Evolutionary conservation across 352 stramenopile species (phyloP), one percentile per base, ranked within the genome.

Genomic region (Phytophthora sp.): DNA sequence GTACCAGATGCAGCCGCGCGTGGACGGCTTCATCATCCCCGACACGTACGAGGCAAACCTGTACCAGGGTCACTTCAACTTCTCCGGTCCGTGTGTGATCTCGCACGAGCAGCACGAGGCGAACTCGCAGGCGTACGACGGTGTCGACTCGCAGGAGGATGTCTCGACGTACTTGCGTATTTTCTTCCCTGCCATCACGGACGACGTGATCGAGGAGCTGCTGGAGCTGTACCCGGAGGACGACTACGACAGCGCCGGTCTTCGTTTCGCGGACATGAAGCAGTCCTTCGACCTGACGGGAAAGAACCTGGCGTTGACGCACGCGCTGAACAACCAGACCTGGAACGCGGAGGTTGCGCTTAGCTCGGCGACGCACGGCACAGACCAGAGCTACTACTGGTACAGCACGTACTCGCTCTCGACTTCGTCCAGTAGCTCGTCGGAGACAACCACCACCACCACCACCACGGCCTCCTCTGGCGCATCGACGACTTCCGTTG

Each of bases 41-140:
- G 53, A 74, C 49, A 74, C 66, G 23, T 70, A 66, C 43, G 66
- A 74, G 43, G 51, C 59, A 1, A 61, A 48, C 12, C 27, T 74
- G 46, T 74, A 74, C 42, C 59, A 74, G 50, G 59, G 66, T 0
- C 59, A 69, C 50, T 70, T 74, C 42, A 74, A 74, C 48, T 74
- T 74, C 48, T 66, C 49, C 1, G 66, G 59, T 12, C 66, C 66
- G 30, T 66, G 62, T 6, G 66, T 74, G 7, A 58, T 74, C 32
- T 56, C 66, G 2, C 66, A 74, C 26, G 64, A 58, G 15, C 57
- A 38, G 30, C 64, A 73, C 23, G 66, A 74, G 21, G 42, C 39
- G 0, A 74, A 73, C 53, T 27, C 3, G 2, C 37, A 45, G 17
- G 48, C 65, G 0, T 68, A 65, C 24, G 1, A 23, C 7, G 53